Conservation (phyloP, 2,329 filamentous ascomycete genomes). For the Arthroderma sp. region DNA sequence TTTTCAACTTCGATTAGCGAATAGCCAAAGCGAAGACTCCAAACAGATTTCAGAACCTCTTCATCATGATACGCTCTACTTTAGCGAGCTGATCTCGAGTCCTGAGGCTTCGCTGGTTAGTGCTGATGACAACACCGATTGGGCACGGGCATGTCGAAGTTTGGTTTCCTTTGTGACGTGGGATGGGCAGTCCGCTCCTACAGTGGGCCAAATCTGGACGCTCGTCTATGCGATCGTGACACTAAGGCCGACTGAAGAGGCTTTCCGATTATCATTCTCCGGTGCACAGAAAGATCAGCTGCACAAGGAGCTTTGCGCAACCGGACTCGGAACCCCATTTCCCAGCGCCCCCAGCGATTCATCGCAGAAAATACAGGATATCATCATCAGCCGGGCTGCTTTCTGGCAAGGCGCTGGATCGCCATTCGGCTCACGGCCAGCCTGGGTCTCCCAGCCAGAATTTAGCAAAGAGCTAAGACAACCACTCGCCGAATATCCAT, state of each 20-base stretch:
- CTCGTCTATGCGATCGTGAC: conserved; percentile 27
- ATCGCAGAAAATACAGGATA: conserved; percentile 25
- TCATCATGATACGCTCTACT: conserved; percentile 19
- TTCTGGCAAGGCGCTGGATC: conserved; percentile 61
- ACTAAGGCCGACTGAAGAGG: conserved; percentile 19
- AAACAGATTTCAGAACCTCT: conserved; percentile 15
- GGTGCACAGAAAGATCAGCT: conserved; percentile 19
- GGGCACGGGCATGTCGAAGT: conserved; percentile 23
- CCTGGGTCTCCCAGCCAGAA: conserved; percentile 43
- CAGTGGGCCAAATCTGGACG: conserved; percentile 28
- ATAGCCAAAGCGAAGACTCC: conserved; percentile 12
- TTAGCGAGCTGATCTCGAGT: conserved; percentile 19
- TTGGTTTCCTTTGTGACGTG: conserved; percentile 23
- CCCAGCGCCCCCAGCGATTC: conserved; percentile 19
- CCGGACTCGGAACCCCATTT: conserved; percentile 32
- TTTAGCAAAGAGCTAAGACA: conserved; percentile 11
- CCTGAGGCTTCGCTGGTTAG: conserved; percentile 13
- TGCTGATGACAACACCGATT: conserved; percentile 25
- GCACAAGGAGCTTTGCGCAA: conserved; percentile 18
- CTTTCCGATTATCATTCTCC: conserved; percentile 21
- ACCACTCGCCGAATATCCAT: conserved; percentile 18
- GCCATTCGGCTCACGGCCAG: conserved; percentile 50
- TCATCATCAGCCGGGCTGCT: conserved; percentile 40
- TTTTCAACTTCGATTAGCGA: conserved; percentile 12
- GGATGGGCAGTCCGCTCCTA: conserved; percentile 18